Base-by-base conservation (phyloP, 2,329 filamentous ascomycete genomes). In the Xylaria multiplex region DNA sequence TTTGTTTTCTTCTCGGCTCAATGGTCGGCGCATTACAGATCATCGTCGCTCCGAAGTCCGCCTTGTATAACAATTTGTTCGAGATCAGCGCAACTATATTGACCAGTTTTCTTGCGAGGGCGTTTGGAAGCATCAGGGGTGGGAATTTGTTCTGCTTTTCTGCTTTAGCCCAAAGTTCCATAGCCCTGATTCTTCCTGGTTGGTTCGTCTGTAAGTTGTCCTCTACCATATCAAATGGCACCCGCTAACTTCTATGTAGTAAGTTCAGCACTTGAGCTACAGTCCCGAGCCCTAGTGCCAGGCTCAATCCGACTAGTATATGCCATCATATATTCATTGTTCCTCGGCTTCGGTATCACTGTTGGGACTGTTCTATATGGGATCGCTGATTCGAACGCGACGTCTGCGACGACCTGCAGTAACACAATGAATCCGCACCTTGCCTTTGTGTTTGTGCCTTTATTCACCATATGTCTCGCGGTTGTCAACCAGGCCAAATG, bases 401-500 rank as follows among this genome's bases (percentile, higher is more conserved):
- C 74, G 3, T 84, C 75, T 8, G 71, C 19, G 56, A 82, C 70
- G 30, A 73, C 63, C 8, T 78, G 77, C 61, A 22, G 54, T 6
- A 71, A 77, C 37, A 68, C 70, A 2, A 73, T 78, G 56, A 70
- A 79, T 16, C 71, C 75, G 1, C 74, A 79, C 64, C 77, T 79
- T 55, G 86, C 85, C 64, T 93, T 94, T 79, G 80, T 90, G 35
- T 93, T 93, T 74, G 93, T 95, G 0, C 86, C 91, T 0, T 77
- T 85, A 6, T 96, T 94, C 77, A 88, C 92, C 8, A 75, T 93
- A 32, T 92, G 90, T 72, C 84, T 95, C 45, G 88, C 90, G 54
- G 81, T 93, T 63, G 88, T 94, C 76, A 94, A 94, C 76, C 91
- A 94, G 72, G 92, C 91, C 45, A 93, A 93, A 77, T 93, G 88